Evolutionary conservation across 2,329 filamentous ascomycete species (phyloP).

Genomic region (Cladobotryum protrusum): DNA sequence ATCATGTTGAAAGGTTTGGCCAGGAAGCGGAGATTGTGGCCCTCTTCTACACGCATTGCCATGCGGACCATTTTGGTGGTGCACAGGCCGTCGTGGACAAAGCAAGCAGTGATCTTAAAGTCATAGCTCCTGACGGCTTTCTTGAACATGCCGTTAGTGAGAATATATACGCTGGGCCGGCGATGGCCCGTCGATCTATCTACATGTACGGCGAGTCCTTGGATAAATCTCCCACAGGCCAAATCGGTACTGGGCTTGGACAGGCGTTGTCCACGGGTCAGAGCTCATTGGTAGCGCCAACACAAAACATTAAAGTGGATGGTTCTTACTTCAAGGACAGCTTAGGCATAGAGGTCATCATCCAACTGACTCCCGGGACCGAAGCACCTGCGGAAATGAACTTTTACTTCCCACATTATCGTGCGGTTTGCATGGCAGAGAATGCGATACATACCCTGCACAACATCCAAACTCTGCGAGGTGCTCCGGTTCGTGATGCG

Average conservation of each 20-base stretch:
- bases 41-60: conserved; percentile 36
- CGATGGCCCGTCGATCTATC: conserved; percentile 31
- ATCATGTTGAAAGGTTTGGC: conserved; percentile 12
- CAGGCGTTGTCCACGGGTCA: conserved; percentile 26
- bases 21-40: conserved; percentile 21
- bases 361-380: conserved; percentile 35
- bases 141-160: conserved; percentile 32
- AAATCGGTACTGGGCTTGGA: conserved; percentile 34
- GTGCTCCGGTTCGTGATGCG: conserved; percentile 35
- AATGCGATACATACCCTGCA: conserved; percentile 34
- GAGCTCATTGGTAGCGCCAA: conserved; percentile 29
- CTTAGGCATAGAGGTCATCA: conserved; percentile 32
- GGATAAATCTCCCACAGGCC: conserved; percentile 21
- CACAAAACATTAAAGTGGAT: conserved; percentile 23
- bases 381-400: conserved; percentile 39
- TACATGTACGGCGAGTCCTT: conserved; percentile 36
- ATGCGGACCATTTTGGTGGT: conserved; percentile 33
- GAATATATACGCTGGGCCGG: conserved; percentile 31
- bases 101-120: conserved; percentile 12
- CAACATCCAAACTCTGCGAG: conserved; percentile 36
- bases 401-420: conserved; percentile 32
- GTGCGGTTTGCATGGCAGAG: conserved; percentile 33
- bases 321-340: conserved; percentile 22
- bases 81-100: conserved; percentile 17
- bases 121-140: conserved; percentile 33